A percentile compares a stretch with the other conserved stretches of the same genome.
phyloP scores from a whole-genome alignment of 306 rosid genomes.

The Trifolium repens region DNA sequence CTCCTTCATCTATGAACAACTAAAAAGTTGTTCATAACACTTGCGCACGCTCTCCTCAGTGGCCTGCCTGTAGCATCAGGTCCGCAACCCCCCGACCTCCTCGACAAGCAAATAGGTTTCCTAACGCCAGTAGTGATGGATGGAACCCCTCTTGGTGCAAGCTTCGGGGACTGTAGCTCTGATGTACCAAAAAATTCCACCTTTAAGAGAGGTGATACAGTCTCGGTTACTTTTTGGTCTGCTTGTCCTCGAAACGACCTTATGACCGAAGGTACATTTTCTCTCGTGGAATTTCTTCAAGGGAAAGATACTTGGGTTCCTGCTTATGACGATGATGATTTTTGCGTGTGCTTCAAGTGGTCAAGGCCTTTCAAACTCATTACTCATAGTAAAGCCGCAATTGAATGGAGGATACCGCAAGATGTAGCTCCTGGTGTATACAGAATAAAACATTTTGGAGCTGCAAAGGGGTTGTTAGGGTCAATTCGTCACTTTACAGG shows the following conservation, averaged over 20 bases:
- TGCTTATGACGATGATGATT: no score
- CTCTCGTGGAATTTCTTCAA: constrained; percentile 80
- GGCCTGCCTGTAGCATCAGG: constrained; percentile 61
- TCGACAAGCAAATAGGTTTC: constrained; percentile 72
- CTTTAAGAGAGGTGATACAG: constrained; percentile 70
- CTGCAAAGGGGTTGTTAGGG: no score
- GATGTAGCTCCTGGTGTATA: no score
- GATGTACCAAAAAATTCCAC: constrained; percentile 77
- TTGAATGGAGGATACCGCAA: no score
- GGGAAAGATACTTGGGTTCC: no score
- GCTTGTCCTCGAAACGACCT: constrained; percentile 95
- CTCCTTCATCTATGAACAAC: no score
- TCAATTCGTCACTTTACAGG: no score
- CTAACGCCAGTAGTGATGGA: constrained; percentile 83
- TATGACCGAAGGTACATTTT: constrained; percentile 92
- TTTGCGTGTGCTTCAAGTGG: no score
- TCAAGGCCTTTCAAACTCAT: no score
- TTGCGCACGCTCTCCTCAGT: constrained; percentile 64
- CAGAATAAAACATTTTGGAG: no score
- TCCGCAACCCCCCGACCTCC: constrained; percentile 89
- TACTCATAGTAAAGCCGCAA: no score
- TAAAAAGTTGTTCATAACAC: no score
- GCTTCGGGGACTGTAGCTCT: constrained; percentile 67
- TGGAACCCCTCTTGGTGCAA: constrained; percentile 59
- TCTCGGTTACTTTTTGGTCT: constrained; percentile 74